phyloP scores from a whole-genome alignment of 345 rosid genomes.

The Bretschneidera sinensis region DNA sequence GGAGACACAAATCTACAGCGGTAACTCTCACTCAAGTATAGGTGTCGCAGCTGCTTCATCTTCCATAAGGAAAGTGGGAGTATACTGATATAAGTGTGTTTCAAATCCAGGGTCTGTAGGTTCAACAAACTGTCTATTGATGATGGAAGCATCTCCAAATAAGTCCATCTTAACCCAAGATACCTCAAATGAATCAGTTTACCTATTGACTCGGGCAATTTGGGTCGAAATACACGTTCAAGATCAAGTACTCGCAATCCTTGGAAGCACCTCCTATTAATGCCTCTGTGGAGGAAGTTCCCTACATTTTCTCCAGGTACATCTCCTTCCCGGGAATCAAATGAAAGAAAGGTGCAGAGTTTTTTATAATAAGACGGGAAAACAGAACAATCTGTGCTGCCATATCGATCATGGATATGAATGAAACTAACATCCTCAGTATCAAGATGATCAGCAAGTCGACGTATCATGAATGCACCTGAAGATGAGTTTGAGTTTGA shows the following conservation, averaged over 20 bases:
- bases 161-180: slow-evolving; percentile 11
- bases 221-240: slow-evolving; percentile 21
- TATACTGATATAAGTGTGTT: slow-evolving; percentile 3
- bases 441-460: slow-evolving; percentile 22
- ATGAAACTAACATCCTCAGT: slow-evolving; percentile 2
- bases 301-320: slow-evolving; percentile 25
- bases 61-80: slow-evolving; percentile 6
- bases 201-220: slow-evolving; percentile 12
- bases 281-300: slow-evolving; percentile 13
- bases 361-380: slow-evolving; percentile 11
- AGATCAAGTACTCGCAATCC: slow-evolving; percentile 4
- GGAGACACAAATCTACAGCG: slow-evolving; percentile 1
- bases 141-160: slow-evolving; percentile 11
- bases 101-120: slow-evolving; percentile 17
- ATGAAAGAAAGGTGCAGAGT: slow-evolving; percentile 14
- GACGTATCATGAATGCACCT: background rate
- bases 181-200: slow-evolving; percentile 18
- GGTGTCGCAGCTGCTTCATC: slow-evolving; percentile 10
- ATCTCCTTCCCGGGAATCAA: slow-evolving; percentile 15
- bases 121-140: slow-evolving; percentile 1
- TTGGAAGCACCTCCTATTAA: slow-evolving; percentile 7
- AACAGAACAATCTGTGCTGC: background rate
- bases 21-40: slow-evolving; percentile 6
- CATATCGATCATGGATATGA: slow-evolving; percentile 15
- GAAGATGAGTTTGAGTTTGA: background rate